phyloP scores from a whole-genome alignment of 1,139 yeast genomes.

The Debaryomycetaceae sp. region DNA sequence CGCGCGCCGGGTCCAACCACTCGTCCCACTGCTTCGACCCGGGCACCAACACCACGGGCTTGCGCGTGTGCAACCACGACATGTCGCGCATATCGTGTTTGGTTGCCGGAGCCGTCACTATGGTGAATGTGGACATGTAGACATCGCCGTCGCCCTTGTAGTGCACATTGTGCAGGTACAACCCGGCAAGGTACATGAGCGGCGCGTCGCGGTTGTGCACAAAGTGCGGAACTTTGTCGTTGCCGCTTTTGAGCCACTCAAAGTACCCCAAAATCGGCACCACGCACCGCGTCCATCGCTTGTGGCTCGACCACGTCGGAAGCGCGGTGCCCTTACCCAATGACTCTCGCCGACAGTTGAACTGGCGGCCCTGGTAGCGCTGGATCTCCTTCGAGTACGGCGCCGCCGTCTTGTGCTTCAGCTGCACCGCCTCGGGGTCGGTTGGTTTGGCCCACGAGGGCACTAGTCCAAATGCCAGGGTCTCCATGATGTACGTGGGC shows the following conservation, averaged over 20 bases:
- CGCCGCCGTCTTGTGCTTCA: conserved; percentile 16
- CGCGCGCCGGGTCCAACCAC: conserved; percentile 56
- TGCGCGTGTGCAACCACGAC: conserved; percentile 69
- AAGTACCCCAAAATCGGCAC: conserved; percentile 81
- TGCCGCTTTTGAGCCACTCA: conserved; percentile 58
- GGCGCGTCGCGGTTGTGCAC: conserved; percentile 49
- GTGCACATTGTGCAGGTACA: conserved; percentile 48
- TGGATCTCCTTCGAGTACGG: conserved; percentile 29
- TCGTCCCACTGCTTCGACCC: conserved; percentile 49
- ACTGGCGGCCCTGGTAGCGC: conserved; percentile 29
- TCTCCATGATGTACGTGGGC: conserved; percentile 25
- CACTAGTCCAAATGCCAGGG: conserved; percentile 40
- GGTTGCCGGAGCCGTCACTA: conserved; percentile 70
- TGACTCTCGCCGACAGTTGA: conserved; percentile 65
- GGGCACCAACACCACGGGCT: conserved; percentile 69
- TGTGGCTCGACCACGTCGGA: conserved; percentile 48
- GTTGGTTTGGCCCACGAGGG: conserved; percentile 42
- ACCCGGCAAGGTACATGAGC: conserved; percentile 67
- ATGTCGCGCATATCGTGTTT: conserved; percentile 32
- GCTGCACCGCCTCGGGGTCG: conserved; percentile 21
- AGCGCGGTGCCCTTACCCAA: conserved; percentile 28
- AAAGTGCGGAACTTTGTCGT: conserved; percentile 58
- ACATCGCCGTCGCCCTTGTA: conserved; percentile 19
- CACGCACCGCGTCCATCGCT: conserved; percentile 50
- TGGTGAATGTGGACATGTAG: conserved; percentile 54